Base-by-base conservation (phyloP, 2,329 filamentous ascomycete species). In the Xylariaceae sp. region DNA sequence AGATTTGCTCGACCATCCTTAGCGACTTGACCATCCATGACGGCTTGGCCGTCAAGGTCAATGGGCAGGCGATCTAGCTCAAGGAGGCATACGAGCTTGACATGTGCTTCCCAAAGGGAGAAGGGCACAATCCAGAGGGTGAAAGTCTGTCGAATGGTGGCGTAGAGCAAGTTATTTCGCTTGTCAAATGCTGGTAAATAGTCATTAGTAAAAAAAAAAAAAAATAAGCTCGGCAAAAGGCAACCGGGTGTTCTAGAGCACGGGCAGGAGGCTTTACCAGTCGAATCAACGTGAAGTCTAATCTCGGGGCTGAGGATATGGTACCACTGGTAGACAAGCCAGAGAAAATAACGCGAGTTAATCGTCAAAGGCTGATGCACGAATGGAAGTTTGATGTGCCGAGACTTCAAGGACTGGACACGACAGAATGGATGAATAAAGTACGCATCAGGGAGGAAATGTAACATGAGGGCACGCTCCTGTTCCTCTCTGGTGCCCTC, bases 391-490 rank as follows among this genome's bases (percentile, higher is more conserved):
- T 74, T 76, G 1, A 79, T 44, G 2, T 63, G 51, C 30, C 69
- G 56, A 15, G 72, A 64, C 3, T 66, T 63, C 56, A 83, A 79
- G 6, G 73, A 71, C 1, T 80, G 79, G 1, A 89, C 87, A 11
- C 82, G 80, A 62, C 87, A 90, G 66, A 92, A 86, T 0, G 89
- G 89, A 58, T 95, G 89, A 3, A 80, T 77, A 64, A 95, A 94
- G 30, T 81, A 78, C 9, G 88, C 87, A 61, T 85, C 73, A 10
- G 78, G 77, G 0, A 85, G 81, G 68, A 91, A 95, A 70, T 88
- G 91, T n/a, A 72, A 75, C 49, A 87, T 75, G 19, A 95, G 73
- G 0, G 86, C 75, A 3, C 75, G 71, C 48, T 76, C 71, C 67
- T 95, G 90, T 32, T 86, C 71, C 1, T 78, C 74, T 0, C 85